These are phyloP conservation scores for Eimeria acervulina DNA, from an alignment of 169 alveolate species.

Conservation along the genomic window DNA sequence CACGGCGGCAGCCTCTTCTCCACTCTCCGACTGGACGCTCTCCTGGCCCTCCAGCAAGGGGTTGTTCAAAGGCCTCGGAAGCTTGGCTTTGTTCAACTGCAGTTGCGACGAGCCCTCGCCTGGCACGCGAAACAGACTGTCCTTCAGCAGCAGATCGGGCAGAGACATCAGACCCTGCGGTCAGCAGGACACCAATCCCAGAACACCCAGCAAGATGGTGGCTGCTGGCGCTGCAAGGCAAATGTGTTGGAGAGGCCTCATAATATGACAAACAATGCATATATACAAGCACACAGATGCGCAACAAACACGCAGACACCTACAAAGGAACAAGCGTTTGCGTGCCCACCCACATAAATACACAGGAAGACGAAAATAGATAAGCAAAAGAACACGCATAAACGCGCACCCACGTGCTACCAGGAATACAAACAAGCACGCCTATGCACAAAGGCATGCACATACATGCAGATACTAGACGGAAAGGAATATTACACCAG, in stretches of 20 bases:
- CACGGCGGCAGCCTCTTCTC: neutral
- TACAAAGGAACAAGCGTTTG: neutral
- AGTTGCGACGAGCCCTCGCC: neutral
- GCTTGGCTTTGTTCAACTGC: neutral
- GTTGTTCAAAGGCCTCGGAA: constrained; percentile 60
- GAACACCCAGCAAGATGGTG: neutral
- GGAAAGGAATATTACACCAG: neutral
- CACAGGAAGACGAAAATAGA: neutral
- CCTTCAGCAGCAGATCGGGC: constrained; percentile 83
- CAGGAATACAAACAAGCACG: neutral
- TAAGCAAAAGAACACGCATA: neutral
- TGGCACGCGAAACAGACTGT: constrained; percentile 58
- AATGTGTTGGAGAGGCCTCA: neutral
- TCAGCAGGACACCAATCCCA: neutral
- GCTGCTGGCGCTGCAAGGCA: neutral
- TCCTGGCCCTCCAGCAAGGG: constrained; percentile 56
- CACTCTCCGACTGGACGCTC: neutral
- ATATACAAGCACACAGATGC: neutral
- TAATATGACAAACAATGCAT: neutral
- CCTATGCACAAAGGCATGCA: neutral
- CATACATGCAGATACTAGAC: neutral
- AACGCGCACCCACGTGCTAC: neutral
- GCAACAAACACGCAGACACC: neutral
- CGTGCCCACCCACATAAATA: neutral
- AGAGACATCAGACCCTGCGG: constrained; percentile 82